phyloP scores from a whole-genome alignment of 1,284 basidiomycete genomes.

The Cutaneotrichosporon mucoides region DNA sequence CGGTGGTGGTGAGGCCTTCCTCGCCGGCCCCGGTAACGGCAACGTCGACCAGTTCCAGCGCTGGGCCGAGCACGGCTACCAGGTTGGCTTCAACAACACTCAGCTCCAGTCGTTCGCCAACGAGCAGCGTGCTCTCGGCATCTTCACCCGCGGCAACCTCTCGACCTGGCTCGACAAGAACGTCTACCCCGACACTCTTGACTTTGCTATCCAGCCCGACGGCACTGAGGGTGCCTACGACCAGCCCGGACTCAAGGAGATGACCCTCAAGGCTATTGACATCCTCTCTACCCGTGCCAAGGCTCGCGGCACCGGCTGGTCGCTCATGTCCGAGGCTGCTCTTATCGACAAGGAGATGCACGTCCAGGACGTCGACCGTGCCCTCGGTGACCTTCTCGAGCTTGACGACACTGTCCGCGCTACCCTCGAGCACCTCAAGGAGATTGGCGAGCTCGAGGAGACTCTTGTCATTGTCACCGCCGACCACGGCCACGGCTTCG shows the following conservation, averaged over 20 bases:
- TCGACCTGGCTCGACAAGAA: slow-evolving; percentile 50
- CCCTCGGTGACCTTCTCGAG: slow-evolving; percentile 51
- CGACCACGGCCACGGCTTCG: slow-evolving; percentile 48
- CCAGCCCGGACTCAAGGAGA: slow-evolving; percentile 51
- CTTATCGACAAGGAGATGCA: slow-evolving; percentile 51
- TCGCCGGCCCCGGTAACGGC: slow-evolving; percentile 37
- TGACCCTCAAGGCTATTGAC: slow-evolving; percentile 51
- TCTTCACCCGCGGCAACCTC: slow-evolving; percentile 49
- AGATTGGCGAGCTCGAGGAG: slow-evolving; percentile 49
- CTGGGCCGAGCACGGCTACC: slow-evolving; percentile 46
- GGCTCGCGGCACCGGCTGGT: slow-evolving; percentile 44
- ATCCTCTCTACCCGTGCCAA: slow-evolving; percentile 46
- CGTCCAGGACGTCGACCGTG: slow-evolving; percentile 48
- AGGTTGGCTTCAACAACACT: slow-evolving; percentile 46
- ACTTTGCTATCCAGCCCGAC: slow-evolving; percentile 30
- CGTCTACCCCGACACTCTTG: slow-evolving; percentile 45
- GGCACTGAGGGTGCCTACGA: slow-evolving; percentile 42
- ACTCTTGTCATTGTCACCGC: slow-evolving; percentile 51
- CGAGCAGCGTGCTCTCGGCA: slow-evolving; percentile 45
- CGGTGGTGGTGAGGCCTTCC: slow-evolving; percentile 48
- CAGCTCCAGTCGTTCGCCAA: slow-evolving; percentile 42
- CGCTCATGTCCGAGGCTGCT: slow-evolving; percentile 52
- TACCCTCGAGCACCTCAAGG: slow-evolving; percentile 45
- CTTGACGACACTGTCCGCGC: slow-evolving; percentile 50
- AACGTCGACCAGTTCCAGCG: slow-evolving; percentile 47